Evolutionary conservation across 805 yeast species (phyloP).

Genomic region (Yarrowia keelungensis): DNA sequence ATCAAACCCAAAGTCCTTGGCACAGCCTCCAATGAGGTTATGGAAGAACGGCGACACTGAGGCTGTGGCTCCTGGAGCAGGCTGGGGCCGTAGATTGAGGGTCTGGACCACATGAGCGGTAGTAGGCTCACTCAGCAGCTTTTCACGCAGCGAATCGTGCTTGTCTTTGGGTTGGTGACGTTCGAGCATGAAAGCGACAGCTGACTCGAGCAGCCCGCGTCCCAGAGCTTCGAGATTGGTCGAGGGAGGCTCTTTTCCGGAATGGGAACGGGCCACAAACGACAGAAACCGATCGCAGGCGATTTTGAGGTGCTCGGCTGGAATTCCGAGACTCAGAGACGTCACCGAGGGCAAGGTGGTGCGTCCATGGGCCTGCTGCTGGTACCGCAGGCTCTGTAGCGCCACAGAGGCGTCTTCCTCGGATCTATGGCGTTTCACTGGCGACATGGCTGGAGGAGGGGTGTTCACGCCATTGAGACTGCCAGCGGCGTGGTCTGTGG

Average conservation of each 20-base stretch:
- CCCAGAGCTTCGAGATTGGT: conserved; percentile 25
- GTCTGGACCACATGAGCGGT: conserved; percentile 41
- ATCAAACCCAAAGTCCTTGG: conserved; percentile 81
- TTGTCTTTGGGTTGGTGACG: conserved; percentile 19
- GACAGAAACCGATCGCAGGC: conserved; percentile 35
- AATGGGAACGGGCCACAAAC: conserved; percentile 25
- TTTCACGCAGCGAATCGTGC: conserved; percentile 34
- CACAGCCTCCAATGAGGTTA: conserved; percentile 31
- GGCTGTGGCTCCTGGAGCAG: background rate
- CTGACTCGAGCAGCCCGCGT: background rate
- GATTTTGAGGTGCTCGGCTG: conserved; percentile 13
- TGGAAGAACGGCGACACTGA: background rate
- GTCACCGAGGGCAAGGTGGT: conserved; percentile 16
- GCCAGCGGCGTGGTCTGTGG: background rate
- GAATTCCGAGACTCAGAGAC: conserved; percentile 27
- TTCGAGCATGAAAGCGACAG: conserved; percentile 38
- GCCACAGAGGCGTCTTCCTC: conserved; percentile 37
- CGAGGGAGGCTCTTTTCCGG: conserved; percentile 12
- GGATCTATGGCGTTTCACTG: conserved; percentile 22
- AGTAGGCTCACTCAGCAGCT: conserved; percentile 40
- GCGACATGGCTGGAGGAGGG: conserved; percentile 13
- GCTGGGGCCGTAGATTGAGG: conserved; percentile 21
- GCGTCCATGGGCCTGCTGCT: conserved; percentile 16
- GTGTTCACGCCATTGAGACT: background rate
- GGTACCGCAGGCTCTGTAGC: conserved; percentile 26